phyloP scores from a whole-genome alignment of 306 rosid species.

The Myrica gale region DNA sequence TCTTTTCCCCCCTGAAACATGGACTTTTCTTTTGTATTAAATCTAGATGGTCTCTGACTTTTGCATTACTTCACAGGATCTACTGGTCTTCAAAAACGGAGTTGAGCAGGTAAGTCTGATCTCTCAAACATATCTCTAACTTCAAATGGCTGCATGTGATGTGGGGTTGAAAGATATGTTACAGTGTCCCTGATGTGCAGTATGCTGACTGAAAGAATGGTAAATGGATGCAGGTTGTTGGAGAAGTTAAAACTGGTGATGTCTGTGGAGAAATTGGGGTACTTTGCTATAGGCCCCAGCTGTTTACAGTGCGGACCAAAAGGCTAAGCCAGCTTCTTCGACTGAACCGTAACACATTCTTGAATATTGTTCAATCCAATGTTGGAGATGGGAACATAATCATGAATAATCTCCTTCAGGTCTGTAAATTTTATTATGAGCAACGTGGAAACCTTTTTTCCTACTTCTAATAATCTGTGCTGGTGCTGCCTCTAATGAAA shows the following conservation, averaged over 20 bases:
- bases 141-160: not conserved
- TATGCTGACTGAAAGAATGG: constrained; percentile 12
- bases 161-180: not conserved
- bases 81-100: constrained; percentile 65
- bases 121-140: not conserved
- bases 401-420: constrained; percentile 96
- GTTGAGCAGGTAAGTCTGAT: constrained; percentile 64
- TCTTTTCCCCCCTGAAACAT: not conserved
- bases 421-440: constrained; percentile 28
- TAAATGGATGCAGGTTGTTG: constrained; percentile 57
- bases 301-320: constrained; percentile 81
- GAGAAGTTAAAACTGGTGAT: constrained; percentile 73
- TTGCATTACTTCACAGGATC: constrained; percentile 51
- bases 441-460: not conserved
- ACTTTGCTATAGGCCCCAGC: constrained; percentile 86
- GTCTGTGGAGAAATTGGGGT: constrained; percentile 90
- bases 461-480: not conserved
- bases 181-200: not conserved
- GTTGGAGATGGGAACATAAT: constrained; percentile 87
- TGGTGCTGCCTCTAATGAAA: not conserved
- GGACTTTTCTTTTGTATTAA: not conserved
- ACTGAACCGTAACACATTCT: constrained; percentile 66
- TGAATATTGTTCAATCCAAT: constrained; percentile 78
- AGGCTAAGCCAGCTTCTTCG: constrained; percentile 77
- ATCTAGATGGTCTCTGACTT: constrained; percentile 25